Evolutionary conservation across 176 grass and related monocot species (phyloP), one percentile per base, ranked within the genome.

Genomic region (Rhipidocladum racemiflorum): DNA sequence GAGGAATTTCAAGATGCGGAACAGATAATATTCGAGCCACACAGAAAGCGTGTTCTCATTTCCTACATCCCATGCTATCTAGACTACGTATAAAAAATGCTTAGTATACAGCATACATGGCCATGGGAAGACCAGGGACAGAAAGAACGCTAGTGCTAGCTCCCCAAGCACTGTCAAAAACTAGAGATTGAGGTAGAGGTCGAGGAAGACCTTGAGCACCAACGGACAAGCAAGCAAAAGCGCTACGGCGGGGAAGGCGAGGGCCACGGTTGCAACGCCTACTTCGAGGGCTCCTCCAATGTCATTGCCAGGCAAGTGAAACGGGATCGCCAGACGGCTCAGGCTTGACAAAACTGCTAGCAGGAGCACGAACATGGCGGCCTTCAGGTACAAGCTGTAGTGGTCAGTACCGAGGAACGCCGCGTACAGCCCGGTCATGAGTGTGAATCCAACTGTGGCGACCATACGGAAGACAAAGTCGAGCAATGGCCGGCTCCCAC

Each of bases 341-440:
- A 76, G 73, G 68, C 82, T 68, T 9, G 76, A 85, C 14, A 81
- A 29, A 64, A 76, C 45, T 3, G 82, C 44, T 0, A 50, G 6
- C 6, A 85, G n/a, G 18, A 89, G 54, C 34, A 75, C 25, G 57
- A 85, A 68, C 43, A 85, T 74, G 28, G 81, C 68, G 4, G n/a
- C 30, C 18, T 40, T 89, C 15, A 83, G 24, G 86, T 84, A 65
- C 1, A 60, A 15, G 61, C 2, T 25, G 57, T 56, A 65, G 68
- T 69, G 74, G 4, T 78, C 73, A 2, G 24, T 78, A 15, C 81
- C 54, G 3, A 69, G 46, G 17, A 74, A 80, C 32, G 70, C 75
- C 20, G 14, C 43, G 28, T 85, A 89, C 13, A 80, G 68, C 2
- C 69, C 68, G 2, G 63, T 20, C 62, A 89, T 78, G 3, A 73